Evolutionary conservation across 1,284 basidiomycete genomes (phyloP), one percentile per base, ranked within the genome.

Genomic region (Tausonia pullulans): DNA sequence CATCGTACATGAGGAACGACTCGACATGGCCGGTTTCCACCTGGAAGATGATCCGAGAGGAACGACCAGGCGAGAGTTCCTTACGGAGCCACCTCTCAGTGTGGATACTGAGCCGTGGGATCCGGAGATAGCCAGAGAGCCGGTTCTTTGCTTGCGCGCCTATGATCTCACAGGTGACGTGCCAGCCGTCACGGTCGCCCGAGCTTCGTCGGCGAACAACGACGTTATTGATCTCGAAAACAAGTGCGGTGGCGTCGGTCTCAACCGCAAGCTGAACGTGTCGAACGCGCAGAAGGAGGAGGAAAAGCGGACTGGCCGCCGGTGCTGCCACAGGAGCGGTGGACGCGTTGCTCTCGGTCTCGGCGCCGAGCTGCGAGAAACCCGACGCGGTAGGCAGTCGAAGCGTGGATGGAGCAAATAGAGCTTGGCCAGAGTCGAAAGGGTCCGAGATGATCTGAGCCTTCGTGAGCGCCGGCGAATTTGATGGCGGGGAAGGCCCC

Each of bases 1-100:
- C 84, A 67, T 90, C 88, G 11, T 90, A 87, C 71, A 88, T 85
- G 40, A 92, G 75, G 45, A 81, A 81, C 10, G 83, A 81, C 61
- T 83, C 79, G 67, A 92, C 73, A 48, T 84, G 79, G 4, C 87
- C 89, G 69, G 84, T 89, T 3, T 85, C 86, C 78, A 94, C 82
- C 10, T 80, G 80, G 60, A 94, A 79, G 68, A 88, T 84, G 60
- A 94, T 75, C 79, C 90, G 83, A 50, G 81, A 81, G 0, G 74
- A 65, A 54, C 74, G 69, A 1, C 61, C 46, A 1, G 67, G 62
- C 49, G 69, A 61, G 5, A 67, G 62, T 71, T 78, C 54, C 73
- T 72, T 70, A 53, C 74, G 68, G 39, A 77, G 80, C 66, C 83
- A 81, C 40, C 87, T 84, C 41, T 82, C 78, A 0, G 90, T 91